These are phyloP conservation scores for Coprinellus micaceus DNA, from an alignment of 768 basidiomycete species.

Conservation along the genomic window DNA sequence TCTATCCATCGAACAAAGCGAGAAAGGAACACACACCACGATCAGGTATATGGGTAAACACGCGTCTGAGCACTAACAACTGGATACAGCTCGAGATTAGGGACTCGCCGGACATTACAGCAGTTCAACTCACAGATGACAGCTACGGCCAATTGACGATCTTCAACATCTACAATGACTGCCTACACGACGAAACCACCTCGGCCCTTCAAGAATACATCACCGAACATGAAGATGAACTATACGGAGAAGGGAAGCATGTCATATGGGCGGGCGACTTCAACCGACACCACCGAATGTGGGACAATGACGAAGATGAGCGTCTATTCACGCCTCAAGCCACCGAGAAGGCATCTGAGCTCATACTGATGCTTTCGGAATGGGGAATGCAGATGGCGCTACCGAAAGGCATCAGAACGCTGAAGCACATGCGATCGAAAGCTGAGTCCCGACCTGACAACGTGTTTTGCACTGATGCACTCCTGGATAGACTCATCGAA, in stretches of 20 bases:
- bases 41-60: constrained; percentile 18
- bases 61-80: constrained; percentile 5
- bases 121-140: constrained; percentile 1
- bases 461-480: constrained; percentile 30
- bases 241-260: constrained; percentile 1
- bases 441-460: constrained; percentile 42
- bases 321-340: constrained; percentile 31
- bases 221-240: neutral
- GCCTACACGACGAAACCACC: neutral
- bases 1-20: constrained; percentile 14
- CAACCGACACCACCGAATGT: constrained; percentile 37
- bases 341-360: constrained; percentile 16
- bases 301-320: constrained; percentile 29
- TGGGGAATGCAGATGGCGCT: constrained; percentile 34
- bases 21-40: neutral
- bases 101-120: constrained; percentile 15
- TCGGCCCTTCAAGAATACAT: neutral
- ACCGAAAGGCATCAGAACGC: constrained; percentile 28
- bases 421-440: constrained; percentile 22
- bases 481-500: constrained; percentile 24
- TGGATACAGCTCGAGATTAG: constrained; percentile 13
- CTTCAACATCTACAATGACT: constrained; percentile 20
- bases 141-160: constrained; percentile 1
- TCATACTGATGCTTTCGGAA: constrained; percentile 26
- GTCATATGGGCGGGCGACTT: constrained; percentile 36